Base-by-base conservation (phyloP, 148 eudicot genomes). In the Simmondsia chinensis region DNA sequence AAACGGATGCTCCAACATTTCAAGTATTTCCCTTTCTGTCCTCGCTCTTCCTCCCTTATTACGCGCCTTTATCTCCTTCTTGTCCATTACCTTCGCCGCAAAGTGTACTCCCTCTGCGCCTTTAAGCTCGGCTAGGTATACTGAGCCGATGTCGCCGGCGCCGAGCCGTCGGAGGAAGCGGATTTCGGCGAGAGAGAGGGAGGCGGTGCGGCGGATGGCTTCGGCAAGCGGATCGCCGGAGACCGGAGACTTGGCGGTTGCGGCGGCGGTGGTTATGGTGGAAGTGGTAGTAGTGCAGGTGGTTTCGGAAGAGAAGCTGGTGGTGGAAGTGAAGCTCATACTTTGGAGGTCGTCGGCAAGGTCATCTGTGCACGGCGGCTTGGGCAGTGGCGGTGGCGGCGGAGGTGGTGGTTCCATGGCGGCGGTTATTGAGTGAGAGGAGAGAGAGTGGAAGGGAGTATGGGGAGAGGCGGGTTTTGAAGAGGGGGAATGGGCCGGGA, bases 61-160 rank as follows among this genome's bases (percentile, higher is more conserved):
- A 3, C 97, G 65, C 11, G 82, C 60, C 4, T 69, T 69, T 0
- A 84, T 60, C 19, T 89, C 95, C 17, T 68, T 72, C 52, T 46
- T 71, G 40, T 89, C 95, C 97, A 89, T 89, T 3, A 84, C 95
- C 54, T 89, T 89, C 0, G 84, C 97, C 0, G 97, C 95, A 48
- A 89, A 89, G 3, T 66, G 21, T 0, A 57, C 50, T 8, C 65
- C 66, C 0, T 46, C 67, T 17, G 67, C 40, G 33, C 45, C 56
- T 20, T 83, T 89, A 2, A 89, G 68, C 46, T 80, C 84, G 9
- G 91, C 74, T 0, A 89, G 39, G 78, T 75, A 88, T 4, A 89
- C 97, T 7, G 87, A 71, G 20, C 97, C 97, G 52, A 89, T 89
- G 63, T 89, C 97, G 23, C 97, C 97, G 32, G 91, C 59, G 16